These are phyloP conservation scores for Colletotrichum higginsianum DNA, from an alignment of 2,329 filamentous ascomycete species.

Conservation along the genomic window DNA sequence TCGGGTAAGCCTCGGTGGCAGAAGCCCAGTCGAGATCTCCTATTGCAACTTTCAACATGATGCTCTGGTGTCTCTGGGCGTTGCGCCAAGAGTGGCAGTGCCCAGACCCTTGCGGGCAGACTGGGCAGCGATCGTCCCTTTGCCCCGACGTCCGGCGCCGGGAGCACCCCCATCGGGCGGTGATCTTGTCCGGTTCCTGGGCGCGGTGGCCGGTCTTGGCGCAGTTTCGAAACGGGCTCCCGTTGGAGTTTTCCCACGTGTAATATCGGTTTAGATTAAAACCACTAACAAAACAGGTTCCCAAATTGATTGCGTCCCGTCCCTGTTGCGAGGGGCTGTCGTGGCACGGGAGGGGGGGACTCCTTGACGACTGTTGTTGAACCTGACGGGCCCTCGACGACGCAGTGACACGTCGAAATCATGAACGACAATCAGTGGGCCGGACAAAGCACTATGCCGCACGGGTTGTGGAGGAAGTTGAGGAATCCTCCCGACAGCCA, in stretches of 20 bases:
- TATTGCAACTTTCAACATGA: constrained; percentile 21
- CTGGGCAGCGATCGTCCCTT: constrained; percentile 28
- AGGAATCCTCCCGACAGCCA: constrained; percentile 11
- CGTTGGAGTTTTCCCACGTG: constrained; percentile 25
- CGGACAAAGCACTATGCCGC: background rate
- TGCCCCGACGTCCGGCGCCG: constrained; percentile 1
- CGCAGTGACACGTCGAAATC: background rate
- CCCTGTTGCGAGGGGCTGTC: background rate
- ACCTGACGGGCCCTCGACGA: background rate
- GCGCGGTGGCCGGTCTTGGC: constrained; percentile 20
- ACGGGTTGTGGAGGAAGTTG: constrained; percentile 18
- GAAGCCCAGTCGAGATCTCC: background rate
- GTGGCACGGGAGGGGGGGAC: background rate
- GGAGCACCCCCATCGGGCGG: constrained; percentile 2
- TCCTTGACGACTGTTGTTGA: background rate
- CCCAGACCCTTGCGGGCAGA: constrained; percentile 31
- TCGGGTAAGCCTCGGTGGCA: background rate
- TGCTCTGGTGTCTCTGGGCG: constrained; percentile 33
- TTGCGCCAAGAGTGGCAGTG: constrained; percentile 37
- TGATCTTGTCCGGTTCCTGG: constrained; percentile 25
- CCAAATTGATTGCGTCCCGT: constrained; percentile 18
- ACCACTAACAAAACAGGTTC: background rate
- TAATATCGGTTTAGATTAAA: constrained; percentile 7
- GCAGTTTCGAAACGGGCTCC: constrained; percentile 17
- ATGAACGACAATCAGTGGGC: constrained; percentile 17